Percentiles rank a stretch among this genome's conserved stretches.
These are phyloP conservation scores for Debaryomyces castellii DNA, from an alignment of 805 yeast species.

Conservation along the genomic window DNA sequence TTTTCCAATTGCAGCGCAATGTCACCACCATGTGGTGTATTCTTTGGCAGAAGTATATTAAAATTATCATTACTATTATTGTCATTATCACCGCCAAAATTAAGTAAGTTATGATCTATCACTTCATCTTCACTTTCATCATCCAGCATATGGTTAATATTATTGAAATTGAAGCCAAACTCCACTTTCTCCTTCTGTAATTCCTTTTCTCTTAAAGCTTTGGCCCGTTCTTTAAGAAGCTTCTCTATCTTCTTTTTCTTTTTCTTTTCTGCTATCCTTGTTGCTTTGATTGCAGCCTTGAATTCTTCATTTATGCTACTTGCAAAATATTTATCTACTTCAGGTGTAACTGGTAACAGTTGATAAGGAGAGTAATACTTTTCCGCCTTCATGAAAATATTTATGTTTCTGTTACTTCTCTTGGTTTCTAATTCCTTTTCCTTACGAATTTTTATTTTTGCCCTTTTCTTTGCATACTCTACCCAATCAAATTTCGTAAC, in stretches of 20 bases:
- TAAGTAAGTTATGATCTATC: not conserved
- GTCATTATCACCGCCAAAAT: not conserved
- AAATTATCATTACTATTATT: not conserved
- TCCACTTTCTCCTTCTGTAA: conserved; percentile 14
- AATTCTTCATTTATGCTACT: conserved; percentile 26
- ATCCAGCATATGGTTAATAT: conserved; percentile 14
- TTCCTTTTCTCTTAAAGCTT: conserved; percentile 24
- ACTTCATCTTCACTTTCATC: conserved; percentile 10
- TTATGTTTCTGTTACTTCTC: conserved; percentile 21
- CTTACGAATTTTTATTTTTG: conserved; percentile 30
- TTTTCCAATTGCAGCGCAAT: not conserved
- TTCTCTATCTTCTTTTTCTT: conserved; percentile 21
- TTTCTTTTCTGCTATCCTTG: conserved; percentile 32
- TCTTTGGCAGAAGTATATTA: not conserved
- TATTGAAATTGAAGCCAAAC: conserved; percentile 12
- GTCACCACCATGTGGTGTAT: not conserved
- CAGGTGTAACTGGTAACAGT: conserved; percentile 16
- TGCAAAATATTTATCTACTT: conserved; percentile 21
- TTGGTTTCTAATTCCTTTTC: conserved; percentile 20
- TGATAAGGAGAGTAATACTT: conserved; percentile 39
- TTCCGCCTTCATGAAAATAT: conserved; percentile 40
- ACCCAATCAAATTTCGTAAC: conserved; percentile 48
- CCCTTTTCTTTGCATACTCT: conserved; percentile 53
- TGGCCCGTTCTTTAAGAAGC: conserved; percentile 17
- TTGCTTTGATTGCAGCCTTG: conserved; percentile 29